Percentiles rank a stretch among this genome's conserved stretches.
phyloP scores from a whole-genome alignment of 2,329 filamentous ascomycete genomes.

The Pseudocercospora fijiensis region DNA sequence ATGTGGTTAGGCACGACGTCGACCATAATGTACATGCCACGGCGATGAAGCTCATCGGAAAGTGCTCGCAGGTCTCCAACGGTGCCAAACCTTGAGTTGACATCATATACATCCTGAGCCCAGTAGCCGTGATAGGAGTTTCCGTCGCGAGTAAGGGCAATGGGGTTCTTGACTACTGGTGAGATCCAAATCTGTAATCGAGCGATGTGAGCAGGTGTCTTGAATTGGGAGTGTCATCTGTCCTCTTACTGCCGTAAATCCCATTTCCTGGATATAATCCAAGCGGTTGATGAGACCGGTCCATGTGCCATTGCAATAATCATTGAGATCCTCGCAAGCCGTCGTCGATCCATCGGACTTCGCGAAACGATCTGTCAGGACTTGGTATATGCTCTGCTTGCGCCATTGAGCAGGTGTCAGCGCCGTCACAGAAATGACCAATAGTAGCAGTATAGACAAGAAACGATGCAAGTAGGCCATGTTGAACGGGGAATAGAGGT shows the following conservation, averaged over 20 bases:
- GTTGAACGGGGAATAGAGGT: not conserved
- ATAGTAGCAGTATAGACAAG: constrained; percentile 15
- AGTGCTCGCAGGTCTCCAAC: constrained; percentile 46
- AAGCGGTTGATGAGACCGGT: constrained; percentile 46
- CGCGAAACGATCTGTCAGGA: constrained; percentile 58
- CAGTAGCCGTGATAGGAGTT: constrained; percentile 52
- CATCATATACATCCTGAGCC: constrained; percentile 45
- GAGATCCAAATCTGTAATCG: constrained; percentile 38
- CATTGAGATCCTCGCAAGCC: constrained; percentile 43
- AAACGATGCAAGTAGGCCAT: constrained; percentile 14
- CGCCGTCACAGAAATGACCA: constrained; percentile 1
- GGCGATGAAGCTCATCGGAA: constrained; percentile 44
- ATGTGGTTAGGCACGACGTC: constrained; percentile 48
- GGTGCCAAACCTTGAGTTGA: constrained; percentile 51
- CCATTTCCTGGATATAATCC: constrained; percentile 53
- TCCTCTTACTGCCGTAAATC: constrained; percentile 43
- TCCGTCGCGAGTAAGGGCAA: constrained; percentile 40
- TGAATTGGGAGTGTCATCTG: not conserved
- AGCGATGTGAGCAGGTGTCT: constrained; percentile 1
- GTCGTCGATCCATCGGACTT: constrained; percentile 49
- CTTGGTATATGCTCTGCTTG: constrained; percentile 58
- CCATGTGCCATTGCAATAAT: constrained; percentile 53
- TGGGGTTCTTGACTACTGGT: constrained; percentile 45
- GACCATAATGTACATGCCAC: constrained; percentile 43
- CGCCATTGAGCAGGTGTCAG: constrained; percentile 36